A percentile compares a stretch with the other conserved stretches of the same genome.
Evolutionary conservation across 164 flowering plant species (phyloP).

Genomic region (Dillenia turbinata): DNA sequence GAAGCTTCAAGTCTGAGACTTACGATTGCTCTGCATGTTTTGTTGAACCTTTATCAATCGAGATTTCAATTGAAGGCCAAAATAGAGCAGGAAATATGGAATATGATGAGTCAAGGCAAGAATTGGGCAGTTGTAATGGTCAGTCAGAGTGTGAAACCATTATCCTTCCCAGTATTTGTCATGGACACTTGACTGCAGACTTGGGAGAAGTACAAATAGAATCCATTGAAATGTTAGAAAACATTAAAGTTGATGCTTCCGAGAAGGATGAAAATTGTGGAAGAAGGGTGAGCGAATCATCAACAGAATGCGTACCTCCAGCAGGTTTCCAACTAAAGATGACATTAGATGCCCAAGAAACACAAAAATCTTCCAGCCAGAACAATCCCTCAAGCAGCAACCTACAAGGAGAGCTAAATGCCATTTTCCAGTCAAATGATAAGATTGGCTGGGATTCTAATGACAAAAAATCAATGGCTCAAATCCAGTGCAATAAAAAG

Average conservation of each 20-base stretch:
- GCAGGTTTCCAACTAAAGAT: conserved; percentile 8
- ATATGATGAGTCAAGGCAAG: too few species aligned
- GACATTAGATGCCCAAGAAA: conserved; percentile 5
- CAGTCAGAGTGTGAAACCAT: too few species aligned
- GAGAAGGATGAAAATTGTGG: conserved; percentile 8
- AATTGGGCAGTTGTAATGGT: too few species aligned
- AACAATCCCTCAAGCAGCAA: conserved; percentile 12
- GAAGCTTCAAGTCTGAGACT: conserved; percentile 3
- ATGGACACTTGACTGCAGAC: conserved; percentile 9
- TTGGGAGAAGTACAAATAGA: conserved; percentile 16
- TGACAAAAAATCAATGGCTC: conserved; percentile 4
- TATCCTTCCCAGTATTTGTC: background rate
- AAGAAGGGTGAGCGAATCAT: conserved; percentile 13
- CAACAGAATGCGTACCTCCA: conserved; percentile 22
- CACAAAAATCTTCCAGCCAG: conserved; percentile 7
- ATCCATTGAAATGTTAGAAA: conserved; percentile 13
- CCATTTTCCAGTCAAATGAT: too few species aligned
- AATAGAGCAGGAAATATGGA: too few species aligned
- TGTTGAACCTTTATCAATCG: conserved; percentile 21
- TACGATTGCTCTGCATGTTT: conserved; percentile 23
- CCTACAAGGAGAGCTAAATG: conserved; percentile 12
- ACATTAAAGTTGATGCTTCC: conserved; percentile 19
- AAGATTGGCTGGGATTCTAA: too few species aligned
- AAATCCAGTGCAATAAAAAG: conserved; percentile 13
- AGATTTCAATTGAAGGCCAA: too few species aligned